Evolutionary conservation across 2,329 filamentous ascomycete species (phyloP), one percentile per base, ranked within the genome.

Genomic region (Fusarium mangiferae): DNA sequence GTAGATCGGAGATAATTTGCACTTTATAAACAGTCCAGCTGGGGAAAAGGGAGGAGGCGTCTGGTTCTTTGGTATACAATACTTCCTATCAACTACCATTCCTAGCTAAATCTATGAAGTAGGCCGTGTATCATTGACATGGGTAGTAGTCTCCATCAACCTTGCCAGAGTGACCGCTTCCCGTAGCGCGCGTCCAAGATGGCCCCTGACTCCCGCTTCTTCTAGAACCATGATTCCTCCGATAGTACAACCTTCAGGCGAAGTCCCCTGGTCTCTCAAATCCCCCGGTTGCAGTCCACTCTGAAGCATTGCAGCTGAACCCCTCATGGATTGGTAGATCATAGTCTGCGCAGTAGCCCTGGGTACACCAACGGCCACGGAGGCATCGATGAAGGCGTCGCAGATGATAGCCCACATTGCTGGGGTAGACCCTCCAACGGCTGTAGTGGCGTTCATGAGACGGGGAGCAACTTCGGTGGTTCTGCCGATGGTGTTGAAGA

Each of bases 231-330:
- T 82, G 45, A 91, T 77, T 0, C 90, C 90, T 5, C 84, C 87
- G 63, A 90, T 90, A 1, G 90, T 91, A 75, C 89, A 91, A 0
- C 90, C 89, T 10, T 88, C 89, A 0, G 89, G 89, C 7, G 88
- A 90, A 3, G 84, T 87, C 0, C 90, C 88, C 79, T 90, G 89
- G 57, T 91, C 89, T 68, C 85, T 84, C 26, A 91, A 76, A n/a
- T 89, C 81, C 2, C 87, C 87, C 0, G 89, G 88, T 73, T 90
- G 88, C 72, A 90, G 84, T 2, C 88, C 88, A 51, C 77, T 80
- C 36, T 82, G 84, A 42, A 90, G 80, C 45, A 91, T 84, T 61
- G 84, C 85, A 0, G 89, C 87, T 0, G 89, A 88, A 2, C 90
- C 89, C 54, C 84, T 82, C 86, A 90, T 89, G 4, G 87, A 87